Base-by-base conservation (phyloP, 1,139 yeast genomes). In the Blastobotrys malaysiensis region DNA sequence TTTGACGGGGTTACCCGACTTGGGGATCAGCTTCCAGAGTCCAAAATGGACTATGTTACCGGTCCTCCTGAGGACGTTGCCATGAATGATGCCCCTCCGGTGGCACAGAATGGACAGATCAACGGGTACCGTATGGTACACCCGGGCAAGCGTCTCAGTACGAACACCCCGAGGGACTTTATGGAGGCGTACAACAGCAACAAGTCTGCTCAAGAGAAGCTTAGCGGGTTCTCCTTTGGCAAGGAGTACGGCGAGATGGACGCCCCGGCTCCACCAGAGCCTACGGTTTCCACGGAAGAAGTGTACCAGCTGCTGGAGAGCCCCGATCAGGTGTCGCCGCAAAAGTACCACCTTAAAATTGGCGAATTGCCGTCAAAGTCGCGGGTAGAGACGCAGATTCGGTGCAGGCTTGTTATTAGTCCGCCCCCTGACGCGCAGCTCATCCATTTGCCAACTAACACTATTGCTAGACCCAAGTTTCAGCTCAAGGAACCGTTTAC, bases 351-450 rank as follows among this genome's bases (percentile, higher is more conserved):
- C 53, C 65, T 91, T 56, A 71, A 73, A 27, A 73, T 90, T 1
- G 72, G 77, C 11, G 86, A 83, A 54, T 73, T 91, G 51, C 97
- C 97, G 1, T 71, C 79, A 9, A 83, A 83, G 62, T 88, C 97
- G 9, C 80, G 99, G 61, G 98, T 93, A 5, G 99, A 93, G 71
- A 93, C 97, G 19, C 98, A 93, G 72, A 88, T 91, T 67, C 91
- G 89, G 68, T 74, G 93, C 55, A 77, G 80, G 51, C 72, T 93
- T 27, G 70, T 80, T 6, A 73, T 89, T 50, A 77, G 82, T 36
- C 96, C 96, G 1, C 93, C 96, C 4, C 95, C 96, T 4, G 84
- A 87, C 65, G 85, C 88, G 65, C 77, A 78, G 55, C 73, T 88
- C 56, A 70, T 93, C 44, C 93, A 88, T 67, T 72, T 93, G 47